Percentiles rank a stretch among this genome's conserved stretches.
Evolutionary conservation across 2,329 filamentous ascomycete species (phyloP).

Genomic region (Penicillium polonicum): DNA sequence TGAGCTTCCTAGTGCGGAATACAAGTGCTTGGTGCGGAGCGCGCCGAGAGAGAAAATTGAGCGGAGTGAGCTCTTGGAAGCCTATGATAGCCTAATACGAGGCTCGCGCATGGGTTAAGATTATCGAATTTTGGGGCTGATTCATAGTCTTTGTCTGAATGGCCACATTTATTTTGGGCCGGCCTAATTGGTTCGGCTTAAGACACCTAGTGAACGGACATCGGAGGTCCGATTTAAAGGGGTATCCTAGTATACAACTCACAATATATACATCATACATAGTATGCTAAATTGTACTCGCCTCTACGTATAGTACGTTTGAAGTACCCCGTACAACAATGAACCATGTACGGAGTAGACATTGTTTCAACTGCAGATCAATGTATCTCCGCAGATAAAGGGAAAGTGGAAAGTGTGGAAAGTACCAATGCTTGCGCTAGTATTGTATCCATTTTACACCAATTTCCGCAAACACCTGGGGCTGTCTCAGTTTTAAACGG

Average conservation of each 20-base stretch:
- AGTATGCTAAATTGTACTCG: background rate
- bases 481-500: slow-evolving; percentile 4
- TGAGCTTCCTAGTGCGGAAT: slow-evolving; percentile 1
- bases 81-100: background rate
- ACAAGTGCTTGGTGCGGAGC: slow-evolving; percentile 3
- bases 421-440: background rate
- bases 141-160: background rate
- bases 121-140: slow-evolving; percentile 5
- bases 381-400: background rate
- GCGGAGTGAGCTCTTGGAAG: background rate
- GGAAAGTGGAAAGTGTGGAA: background rate
- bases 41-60: background rate
- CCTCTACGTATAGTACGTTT: background rate
- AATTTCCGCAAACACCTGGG: slow-evolving; percentile 10
- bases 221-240: background rate
- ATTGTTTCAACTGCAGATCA: background rate
- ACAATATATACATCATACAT: background rate
- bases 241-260: background rate
- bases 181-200: background rate
- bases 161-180: background rate
- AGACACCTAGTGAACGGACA: background rate
- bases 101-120: background rate
- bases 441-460: background rate
- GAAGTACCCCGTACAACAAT: background rate
- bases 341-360: background rate